These are phyloP conservation scores for Aspergillus sp. DNA, from an alignment of 2,329 filamentous ascomycete genomes.

Conservation along the genomic window DNA sequence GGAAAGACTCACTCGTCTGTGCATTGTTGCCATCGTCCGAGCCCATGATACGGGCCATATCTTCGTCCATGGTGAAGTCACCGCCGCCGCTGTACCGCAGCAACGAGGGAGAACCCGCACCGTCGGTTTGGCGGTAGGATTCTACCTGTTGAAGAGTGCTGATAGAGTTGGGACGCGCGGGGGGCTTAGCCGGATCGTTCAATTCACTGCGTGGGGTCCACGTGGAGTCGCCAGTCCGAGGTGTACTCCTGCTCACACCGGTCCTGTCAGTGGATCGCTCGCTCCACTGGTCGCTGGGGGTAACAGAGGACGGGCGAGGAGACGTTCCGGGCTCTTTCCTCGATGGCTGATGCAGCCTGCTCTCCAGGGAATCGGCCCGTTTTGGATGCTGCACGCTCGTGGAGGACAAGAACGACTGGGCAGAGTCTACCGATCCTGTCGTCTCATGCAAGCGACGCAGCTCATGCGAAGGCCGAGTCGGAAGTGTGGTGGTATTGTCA, in stretches of 20 bases:
- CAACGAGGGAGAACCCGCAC: conserved; percentile 65
- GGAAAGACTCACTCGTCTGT: conserved; percentile 69
- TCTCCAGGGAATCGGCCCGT: conserved; percentile 62
- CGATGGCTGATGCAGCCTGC: conserved; percentile 55
- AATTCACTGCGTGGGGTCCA: conserved; percentile 54
- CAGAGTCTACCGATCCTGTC: conserved; percentile 42
- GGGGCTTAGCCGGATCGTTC: conserved; percentile 24
- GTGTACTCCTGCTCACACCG: conserved; percentile 41
- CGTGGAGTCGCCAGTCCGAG: conserved; percentile 46
- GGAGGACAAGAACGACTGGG: conserved; percentile 36
- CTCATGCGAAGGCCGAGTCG: conserved; percentile 61
- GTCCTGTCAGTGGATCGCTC: conserved; percentile 36
- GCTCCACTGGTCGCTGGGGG: conserved; percentile 37
- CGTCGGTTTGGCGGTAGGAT: conserved; percentile 38
- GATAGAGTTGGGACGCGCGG: conserved; percentile 51
- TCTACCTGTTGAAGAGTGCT: conserved; percentile 44
- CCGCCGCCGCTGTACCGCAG: conserved; percentile 74
- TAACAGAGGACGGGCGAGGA: conserved; percentile 33
- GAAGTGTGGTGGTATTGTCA: conserved; percentile 32
- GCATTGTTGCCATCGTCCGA: conserved; percentile 60
- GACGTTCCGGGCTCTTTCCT: conserved; percentile 63
- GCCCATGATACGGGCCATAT: conserved; percentile 85
- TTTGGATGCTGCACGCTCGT: conserved; percentile 48
- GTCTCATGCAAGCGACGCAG: conserved; percentile 58
- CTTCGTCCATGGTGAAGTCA: conserved; percentile 93